Evolutionary conservation across 345 rosid species (phyloP).

Genomic region (Abelmoschus esculentus): DNA sequence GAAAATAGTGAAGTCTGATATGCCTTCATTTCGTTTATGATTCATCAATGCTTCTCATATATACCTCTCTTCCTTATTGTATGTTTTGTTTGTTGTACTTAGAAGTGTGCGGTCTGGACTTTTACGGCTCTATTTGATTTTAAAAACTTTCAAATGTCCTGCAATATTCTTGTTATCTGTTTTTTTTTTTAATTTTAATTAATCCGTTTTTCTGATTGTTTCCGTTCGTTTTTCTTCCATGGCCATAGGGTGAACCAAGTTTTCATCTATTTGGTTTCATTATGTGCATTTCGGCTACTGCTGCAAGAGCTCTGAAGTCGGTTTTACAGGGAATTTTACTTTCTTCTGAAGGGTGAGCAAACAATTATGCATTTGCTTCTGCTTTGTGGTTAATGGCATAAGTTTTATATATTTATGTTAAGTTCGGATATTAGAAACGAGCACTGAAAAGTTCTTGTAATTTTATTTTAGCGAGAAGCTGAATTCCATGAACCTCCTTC

Average conservation of each 20-base stretch:
- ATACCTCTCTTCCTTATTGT: background rate
- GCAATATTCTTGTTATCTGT: no score
- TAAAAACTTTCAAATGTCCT: no score
- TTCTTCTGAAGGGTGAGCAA: slow-evolving; percentile 93
- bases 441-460: slow-evolving; percentile 14
- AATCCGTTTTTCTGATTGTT: background rate
- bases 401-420: background rate
- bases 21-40: background rate
- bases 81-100: background rate
- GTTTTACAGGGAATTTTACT: slow-evolving; percentile 96
- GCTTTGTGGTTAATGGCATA: background rate
- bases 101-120: background rate
- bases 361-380: background rate
- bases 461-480: slow-evolving; percentile 78
- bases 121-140: background rate
- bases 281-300: slow-evolving; percentile 90
- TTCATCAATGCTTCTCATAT: background rate
- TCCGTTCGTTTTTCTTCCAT: slow-evolving; percentile 2
- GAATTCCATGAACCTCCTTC: slow-evolving; percentile 93
- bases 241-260: slow-evolving; percentile 84
- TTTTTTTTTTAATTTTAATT: background rate
- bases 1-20: background rate
- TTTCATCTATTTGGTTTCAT: slow-evolving; percentile 95
- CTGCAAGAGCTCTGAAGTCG: slow-evolving; percentile 96
- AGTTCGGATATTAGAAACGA: slow-evolving; percentile 1